Conservation (phyloP, 805 yeast species). For the Clavispora fructus region DNA sequence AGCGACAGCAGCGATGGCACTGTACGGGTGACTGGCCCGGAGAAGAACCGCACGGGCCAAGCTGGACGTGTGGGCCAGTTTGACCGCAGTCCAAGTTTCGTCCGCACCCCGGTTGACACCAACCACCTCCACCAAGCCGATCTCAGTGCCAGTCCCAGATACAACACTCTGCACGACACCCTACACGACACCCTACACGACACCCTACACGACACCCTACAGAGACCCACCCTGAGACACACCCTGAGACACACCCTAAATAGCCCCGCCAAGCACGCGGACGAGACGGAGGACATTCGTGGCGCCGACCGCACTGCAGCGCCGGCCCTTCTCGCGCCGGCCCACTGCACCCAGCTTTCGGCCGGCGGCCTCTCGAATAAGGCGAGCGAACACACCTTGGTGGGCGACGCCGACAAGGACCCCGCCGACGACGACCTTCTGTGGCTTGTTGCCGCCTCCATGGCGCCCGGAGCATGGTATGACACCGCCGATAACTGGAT, state of each 20-base stretch:
- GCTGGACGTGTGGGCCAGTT: not conserved
- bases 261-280: too few species aligned
- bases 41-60: not conserved
- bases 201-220: too few species aligned
- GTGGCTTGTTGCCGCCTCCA: not conserved
- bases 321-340: not conserved
- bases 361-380: not conserved
- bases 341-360: not conserved
- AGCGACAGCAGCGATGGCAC: not conserved
- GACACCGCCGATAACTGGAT: slow-evolving; percentile 13
- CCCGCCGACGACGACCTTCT: not conserved
- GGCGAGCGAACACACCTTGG: not conserved
- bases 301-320: too few species aligned
- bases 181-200: too few species aligned
- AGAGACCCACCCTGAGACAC: too few species aligned
- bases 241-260: too few species aligned
- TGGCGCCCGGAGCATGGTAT: slow-evolving; percentile 4
- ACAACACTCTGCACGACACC: too few species aligned
- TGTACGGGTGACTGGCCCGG: not conserved
- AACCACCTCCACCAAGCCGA: too few species aligned
- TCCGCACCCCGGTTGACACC: too few species aligned
- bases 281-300: too few species aligned
- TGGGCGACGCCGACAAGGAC: not conserved
- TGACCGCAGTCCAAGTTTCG: too few species aligned
- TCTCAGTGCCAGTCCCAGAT: too few species aligned